These are phyloP conservation scores for Xylaria nigripes DNA, from an alignment of 495 filamentous ascomycete species.

Conservation along the genomic window DNA sequence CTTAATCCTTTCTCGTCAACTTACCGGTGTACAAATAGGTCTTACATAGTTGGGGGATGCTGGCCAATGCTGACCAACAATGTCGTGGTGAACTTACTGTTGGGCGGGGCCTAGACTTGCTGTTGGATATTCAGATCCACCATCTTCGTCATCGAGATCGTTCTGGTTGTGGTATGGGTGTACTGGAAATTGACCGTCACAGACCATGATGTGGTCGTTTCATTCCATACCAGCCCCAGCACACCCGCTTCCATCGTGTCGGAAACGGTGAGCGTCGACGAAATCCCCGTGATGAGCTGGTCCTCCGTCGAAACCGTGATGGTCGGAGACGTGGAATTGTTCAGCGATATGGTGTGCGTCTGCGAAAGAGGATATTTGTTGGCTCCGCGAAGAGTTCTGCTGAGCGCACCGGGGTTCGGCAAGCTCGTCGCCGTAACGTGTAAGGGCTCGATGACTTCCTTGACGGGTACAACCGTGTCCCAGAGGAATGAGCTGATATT, in stretches of 20 bases:
- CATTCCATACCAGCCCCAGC: neutral
- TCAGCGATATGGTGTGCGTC: neutral
- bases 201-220: neutral
- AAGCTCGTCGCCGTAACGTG: neutral
- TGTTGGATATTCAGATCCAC: neutral
- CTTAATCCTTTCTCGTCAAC: neutral
- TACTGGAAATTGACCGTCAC: neutral
- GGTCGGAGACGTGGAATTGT: neutral
- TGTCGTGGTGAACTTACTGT: neutral
- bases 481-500: neutral
- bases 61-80: neutral
- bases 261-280: neutral
- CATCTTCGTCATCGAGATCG: neutral
- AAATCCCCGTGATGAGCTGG: neutral
- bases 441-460: neutral
- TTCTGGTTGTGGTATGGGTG: neutral
- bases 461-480: neutral
- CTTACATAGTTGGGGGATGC: neutral
- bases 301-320: neutral
- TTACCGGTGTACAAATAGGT: neutral
- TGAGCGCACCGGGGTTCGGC: neutral
- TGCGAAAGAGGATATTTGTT: neutral
- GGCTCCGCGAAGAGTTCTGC: neutral
- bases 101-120: neutral
- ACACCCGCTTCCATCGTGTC: neutral